Conservation (phyloP, 2,329 filamentous ascomycete genomes). For the Penicillium sp. region DNA sequence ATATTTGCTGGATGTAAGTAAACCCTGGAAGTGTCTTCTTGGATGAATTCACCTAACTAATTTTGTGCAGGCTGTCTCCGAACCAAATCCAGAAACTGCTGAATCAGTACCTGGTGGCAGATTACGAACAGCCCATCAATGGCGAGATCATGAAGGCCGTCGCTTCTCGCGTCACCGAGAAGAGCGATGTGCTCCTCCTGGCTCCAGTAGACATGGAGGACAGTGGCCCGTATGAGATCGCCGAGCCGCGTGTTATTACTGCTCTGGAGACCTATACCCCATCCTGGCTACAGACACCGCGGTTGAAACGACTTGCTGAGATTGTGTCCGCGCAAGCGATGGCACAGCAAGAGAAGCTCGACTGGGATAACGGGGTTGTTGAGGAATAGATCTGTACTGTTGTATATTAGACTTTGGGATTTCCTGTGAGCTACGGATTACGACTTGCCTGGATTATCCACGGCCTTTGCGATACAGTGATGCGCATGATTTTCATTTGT, state of each 20-base stretch:
- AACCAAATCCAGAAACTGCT: slow-evolving; percentile 99
- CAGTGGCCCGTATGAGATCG: slow-evolving; percentile 96
- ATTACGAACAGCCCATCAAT: slow-evolving; percentile 99
- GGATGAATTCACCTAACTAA: background rate
- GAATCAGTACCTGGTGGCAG: slow-evolving; percentile 96
- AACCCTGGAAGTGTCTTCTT: background rate
- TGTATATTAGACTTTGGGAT: slow-evolving; percentile 27
- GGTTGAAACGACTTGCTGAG: slow-evolving; percentile 93
- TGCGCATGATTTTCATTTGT: slow-evolving; percentile 22
- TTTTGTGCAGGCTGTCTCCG: slow-evolving; percentile 71
- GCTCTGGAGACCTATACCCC: slow-evolving; percentile 97
- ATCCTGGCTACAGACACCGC: slow-evolving; percentile 94
- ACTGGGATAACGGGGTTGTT: slow-evolving; percentile 40
- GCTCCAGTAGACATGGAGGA: slow-evolving; percentile 99
- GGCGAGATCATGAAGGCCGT: slow-evolving; percentile 99
- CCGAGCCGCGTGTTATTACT: slow-evolving; percentile 91
- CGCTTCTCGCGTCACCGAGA: slow-evolving; percentile 92
- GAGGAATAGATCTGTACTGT: slow-evolving; percentile 24
- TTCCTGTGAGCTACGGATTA: slow-evolving; percentile 28
- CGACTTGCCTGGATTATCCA: slow-evolving; percentile 19
- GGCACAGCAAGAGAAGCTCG: slow-evolving; percentile 85
- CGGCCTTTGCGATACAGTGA: slow-evolving; percentile 24
- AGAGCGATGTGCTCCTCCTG: slow-evolving; percentile 91
- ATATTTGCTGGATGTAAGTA: slow-evolving; percentile 99
- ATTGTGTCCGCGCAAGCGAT: slow-evolving; percentile 97